Evolutionary conservation across 306 rosid species (phyloP), one percentile per base, ranked within the genome.

Genomic region (Medicago truncatula): DNA sequence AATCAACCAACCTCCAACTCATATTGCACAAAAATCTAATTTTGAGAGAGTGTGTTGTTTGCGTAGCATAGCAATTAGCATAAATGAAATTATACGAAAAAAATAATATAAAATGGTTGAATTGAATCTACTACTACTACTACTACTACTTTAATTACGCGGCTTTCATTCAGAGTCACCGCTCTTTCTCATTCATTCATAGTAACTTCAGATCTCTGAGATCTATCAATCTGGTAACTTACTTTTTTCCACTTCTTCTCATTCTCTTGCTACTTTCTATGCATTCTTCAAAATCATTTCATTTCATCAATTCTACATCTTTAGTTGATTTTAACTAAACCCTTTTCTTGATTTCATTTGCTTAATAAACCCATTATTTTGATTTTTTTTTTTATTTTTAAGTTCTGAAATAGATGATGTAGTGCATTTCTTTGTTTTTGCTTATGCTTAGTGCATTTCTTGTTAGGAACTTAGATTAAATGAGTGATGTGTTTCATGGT

Each of bases 181-280:
- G 13, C 46, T 16, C 67, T 38, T 28, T 67, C 74, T 4, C 43
- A 13, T 13, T 43, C 49, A 10, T 44, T 46, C 52, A 76, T 65
- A 44, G 28, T 57, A 64, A 73, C 86, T 84, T 86, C 90, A 79
- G 73, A 56, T 41, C 34, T 53, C 20, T 62, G 74, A 70, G 75
- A 86, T 84, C 86, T 41, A 59, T 71, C 59, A 28, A 4, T 67
- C 75, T 78, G 87, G 87, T 81, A 64, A 54, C 36, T 23, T n/a
- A n/a, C n/a, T 17, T 2, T 34, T 38, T 66, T 25, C 25, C 38
- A 7, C 49, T 62, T 83, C 47, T 56, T 40, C 16, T 50, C 59
- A 12, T 53, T 54, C 18, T 49, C 11, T 28, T 76, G 12, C 17
- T 76, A 9, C 18, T 71, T 11, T 76, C 38, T 38, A 8, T 76